Evolutionary conservation across 768 basidiomycete species (phyloP), one percentile per base, ranked within the genome.

Genomic region (Leccinum rimulosum): DNA sequence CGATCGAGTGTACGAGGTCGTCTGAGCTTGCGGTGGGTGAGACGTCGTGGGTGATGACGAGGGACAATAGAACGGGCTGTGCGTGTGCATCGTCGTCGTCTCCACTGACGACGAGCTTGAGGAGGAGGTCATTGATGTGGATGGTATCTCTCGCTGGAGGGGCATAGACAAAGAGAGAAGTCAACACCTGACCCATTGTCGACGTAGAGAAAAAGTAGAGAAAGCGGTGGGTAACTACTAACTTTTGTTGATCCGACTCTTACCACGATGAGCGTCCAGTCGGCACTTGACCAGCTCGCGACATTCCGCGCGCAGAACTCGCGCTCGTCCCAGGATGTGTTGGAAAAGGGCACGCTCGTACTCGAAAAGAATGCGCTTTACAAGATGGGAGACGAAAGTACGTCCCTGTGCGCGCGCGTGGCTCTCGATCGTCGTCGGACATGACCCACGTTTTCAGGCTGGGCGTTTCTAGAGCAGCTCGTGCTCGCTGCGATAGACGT

Each of bases 381-480:
- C 28, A 81, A 78, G 50, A 71, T 82, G 28, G 84, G 82, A 3
- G 83, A 88, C 58, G 84, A 89, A 61, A 78, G 87, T 86, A 58
- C 54, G 75, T 60, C 35, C 6, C 2, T 19, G 9, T 5, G 43
- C n/a, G 25, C n/a, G 25, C 48, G 27, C 27, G 27, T 17, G 15
- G 27, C 12, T 22, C 45, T 2, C 22, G 33, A 33, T 22, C 19
- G 0, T 19, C 40, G 3, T 19, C 40, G 5, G 19, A 10, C 27
- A 28, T 50, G 49, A 50, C 15, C n/a, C 15, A 28, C 25, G 48
- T 49, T 28, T 12, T 9, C 45, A 93, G 93, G 80, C 31, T 94
- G 91, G 91, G 80, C 81, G 11, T 86, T 91, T 61, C 73, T 92
- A 8, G 95, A 96, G 67, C 91, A 94, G 66, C 78, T 94, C 3